Percentiles rank a stretch among this genome's conserved stretches.
phyloP scores from a whole-genome alignment of 1,139 yeast genomes.

The Taphrina confusa region DNA sequence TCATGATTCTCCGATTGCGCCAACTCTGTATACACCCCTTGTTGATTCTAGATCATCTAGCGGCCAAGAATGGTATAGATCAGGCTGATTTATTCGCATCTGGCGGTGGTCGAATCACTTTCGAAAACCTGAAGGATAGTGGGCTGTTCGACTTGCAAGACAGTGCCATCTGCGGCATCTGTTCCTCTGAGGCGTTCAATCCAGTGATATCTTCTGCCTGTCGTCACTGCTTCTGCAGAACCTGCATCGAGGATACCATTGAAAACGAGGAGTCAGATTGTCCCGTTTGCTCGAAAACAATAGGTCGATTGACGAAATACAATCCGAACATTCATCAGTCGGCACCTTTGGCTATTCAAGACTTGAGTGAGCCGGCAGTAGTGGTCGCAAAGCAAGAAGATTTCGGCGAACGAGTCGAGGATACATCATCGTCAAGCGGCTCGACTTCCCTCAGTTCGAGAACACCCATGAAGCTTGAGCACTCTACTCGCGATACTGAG shows the following conservation, averaged over 20 bases:
- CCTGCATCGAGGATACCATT: conserved; percentile 83
- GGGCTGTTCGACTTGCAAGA: conserved; percentile 40
- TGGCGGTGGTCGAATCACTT: not conserved
- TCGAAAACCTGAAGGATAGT: not conserved
- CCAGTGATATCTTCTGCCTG: conserved; percentile 85
- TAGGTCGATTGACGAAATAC: conserved; percentile 80
- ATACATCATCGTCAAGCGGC: too few species aligned
- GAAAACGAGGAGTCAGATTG: conserved; percentile 65
- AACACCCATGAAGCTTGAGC: too few species aligned
- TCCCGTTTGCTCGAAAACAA: conserved; percentile 92
- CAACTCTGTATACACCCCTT: conserved; percentile 98
- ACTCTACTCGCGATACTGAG: too few species aligned
- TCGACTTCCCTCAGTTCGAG: too few species aligned
- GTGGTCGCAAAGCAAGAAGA: not conserved
- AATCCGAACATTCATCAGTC: conserved; percentile 61
- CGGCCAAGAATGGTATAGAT: not conserved
- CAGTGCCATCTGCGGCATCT: conserved; percentile 78
- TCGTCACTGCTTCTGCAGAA: conserved; percentile 86
- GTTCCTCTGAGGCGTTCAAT: conserved; percentile 98
- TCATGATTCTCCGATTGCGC: conserved; percentile 93
- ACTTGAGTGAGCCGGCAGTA: not conserved
- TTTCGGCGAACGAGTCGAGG: too few species aligned
- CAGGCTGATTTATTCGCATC: not conserved
- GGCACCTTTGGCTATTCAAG: conserved; percentile 75
- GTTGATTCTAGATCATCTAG: conserved; percentile 57